Percentiles rank a stretch among this genome's conserved stretches.
Evolutionary conservation across 371 early-diverging fungal genomes (phyloP).

Genomic region (Mortierella sp.): DNA sequence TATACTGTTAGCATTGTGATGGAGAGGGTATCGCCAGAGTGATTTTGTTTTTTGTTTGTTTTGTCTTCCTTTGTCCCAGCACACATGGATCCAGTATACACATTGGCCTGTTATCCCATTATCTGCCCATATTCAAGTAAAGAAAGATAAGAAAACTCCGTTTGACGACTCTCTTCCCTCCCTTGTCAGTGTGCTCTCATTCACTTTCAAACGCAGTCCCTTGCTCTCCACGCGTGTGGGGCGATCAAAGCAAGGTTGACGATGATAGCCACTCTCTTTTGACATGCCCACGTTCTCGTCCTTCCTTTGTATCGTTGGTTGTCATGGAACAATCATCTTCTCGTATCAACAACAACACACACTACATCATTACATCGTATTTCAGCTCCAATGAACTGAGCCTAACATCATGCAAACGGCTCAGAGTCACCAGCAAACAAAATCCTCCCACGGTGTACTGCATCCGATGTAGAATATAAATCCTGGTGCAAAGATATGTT

Average conservation of each 20-base stretch:
- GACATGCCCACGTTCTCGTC: background rate
- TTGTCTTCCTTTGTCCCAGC: background rate
- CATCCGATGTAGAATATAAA: background rate
- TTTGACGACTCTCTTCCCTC: background rate
- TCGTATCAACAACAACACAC: background rate
- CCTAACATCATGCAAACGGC: background rate
- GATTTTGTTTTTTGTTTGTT: background rate
- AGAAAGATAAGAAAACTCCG: constrained; percentile 7
- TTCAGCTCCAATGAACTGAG: background rate
- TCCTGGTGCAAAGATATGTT: background rate
- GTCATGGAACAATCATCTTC: background rate
- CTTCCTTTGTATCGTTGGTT: background rate
- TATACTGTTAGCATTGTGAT: background rate
- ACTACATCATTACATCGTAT: background rate
- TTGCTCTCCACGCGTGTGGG: background rate
- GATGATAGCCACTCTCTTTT: constrained; percentile 6
- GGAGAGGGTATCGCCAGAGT: background rate
- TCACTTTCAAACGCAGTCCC: background rate
- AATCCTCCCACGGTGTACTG: background rate
- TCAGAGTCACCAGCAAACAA: background rate
- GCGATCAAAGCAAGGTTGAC: background rate
- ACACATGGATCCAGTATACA: background rate
- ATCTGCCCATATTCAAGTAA: background rate
- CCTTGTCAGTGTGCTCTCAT: background rate
- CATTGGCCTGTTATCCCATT: background rate